Base-by-base conservation (phyloP, 2,329 filamentous ascomycete genomes). In the Elsinoe arachidis region DNA sequence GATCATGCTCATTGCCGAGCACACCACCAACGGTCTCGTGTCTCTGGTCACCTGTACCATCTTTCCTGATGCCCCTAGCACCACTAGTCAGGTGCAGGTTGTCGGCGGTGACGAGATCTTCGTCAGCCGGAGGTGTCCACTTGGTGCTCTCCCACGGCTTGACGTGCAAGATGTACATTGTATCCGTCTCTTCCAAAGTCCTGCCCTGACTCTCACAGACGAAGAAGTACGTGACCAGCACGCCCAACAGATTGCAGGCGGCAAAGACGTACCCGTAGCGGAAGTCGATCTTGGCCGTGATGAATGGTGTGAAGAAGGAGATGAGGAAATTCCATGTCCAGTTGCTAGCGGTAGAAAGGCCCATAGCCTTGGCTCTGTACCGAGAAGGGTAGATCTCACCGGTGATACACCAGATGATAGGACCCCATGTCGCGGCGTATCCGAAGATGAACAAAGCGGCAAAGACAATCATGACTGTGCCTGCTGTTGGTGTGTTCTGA, bases 341-440 rank as follows among this genome's bases (percentile, higher is more conserved):
- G 69, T 86, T 86, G 63, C 77, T 78, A 0, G 80, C 77, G 0
- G 82, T 85, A 0, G 80, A 77, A 1, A 85, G 67, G 1, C 80
- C 81, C 76, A 84, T 84, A 11, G 61, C 63, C 52, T 66, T 30
- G 76, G 79, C 65, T 9, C 65, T 41, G 64, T 84, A 84, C 12
- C 82, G 75, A 10, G 79, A 80, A 0, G 80, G 83, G 68, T 85
- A 88, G 53, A 87, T 78, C 66, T 85, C 82, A 4, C 81, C 80
- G 47, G 83, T 80, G 21, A 85, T 76, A 56, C 86, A 82, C 87
- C 86, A 90, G 55, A 87, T 81, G 52, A 83, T 79, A 0, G 85
- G 85, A 19, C 84, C 84, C 85, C 84, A 87, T 1, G 84, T 86
- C 2, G 44, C 46, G 5, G 60, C 61, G 59, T 84, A 87, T 1